These are phyloP conservation scores for Neurospora sp. DNA, from an alignment of 495 filamentous ascomycete species.

Conservation along the genomic window DNA sequence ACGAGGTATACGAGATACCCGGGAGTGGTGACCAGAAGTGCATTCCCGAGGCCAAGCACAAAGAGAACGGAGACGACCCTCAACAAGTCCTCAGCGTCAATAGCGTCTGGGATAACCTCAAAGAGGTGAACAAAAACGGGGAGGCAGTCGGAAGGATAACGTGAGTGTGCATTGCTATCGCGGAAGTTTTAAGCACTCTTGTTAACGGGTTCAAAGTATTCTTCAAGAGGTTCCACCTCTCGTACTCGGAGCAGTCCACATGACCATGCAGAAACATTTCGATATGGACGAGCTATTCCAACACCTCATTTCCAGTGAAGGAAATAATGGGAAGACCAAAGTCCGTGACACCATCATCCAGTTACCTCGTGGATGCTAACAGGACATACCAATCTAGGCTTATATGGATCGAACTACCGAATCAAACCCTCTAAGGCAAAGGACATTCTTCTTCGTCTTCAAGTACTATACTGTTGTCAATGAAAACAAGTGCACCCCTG, in stretches of 20 bases:
- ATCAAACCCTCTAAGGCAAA: conserved; percentile 23
- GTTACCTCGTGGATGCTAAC: background rate
- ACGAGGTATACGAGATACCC: conserved; percentile 40
- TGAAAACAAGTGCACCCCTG: conserved; percentile 25
- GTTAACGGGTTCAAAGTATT: conserved; percentile 14
- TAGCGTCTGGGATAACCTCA: conserved; percentile 33
- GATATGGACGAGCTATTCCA: conserved; percentile 44
- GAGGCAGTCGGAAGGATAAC: conserved; percentile 43
- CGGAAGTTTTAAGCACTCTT: background rate
- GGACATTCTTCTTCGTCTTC: conserved; percentile 45
- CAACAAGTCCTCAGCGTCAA: conserved; percentile 16
- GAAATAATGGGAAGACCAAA: conserved; percentile 23
- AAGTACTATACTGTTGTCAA: conserved; percentile 45
- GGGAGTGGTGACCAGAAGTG: conserved; percentile 23
- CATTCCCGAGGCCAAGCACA: conserved; percentile 18
- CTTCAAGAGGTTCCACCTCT: conserved; percentile 42
- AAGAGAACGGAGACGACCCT: background rate
- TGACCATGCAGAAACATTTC: conserved; percentile 37
- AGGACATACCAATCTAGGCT: conserved; percentile 5
- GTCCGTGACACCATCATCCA: background rate
- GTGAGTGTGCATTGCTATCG: conserved; percentile 9
- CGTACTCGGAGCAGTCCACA: conserved; percentile 40
- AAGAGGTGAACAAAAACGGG: conserved; percentile 17
- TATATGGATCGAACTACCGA: conserved; percentile 32
- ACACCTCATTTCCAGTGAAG: conserved; percentile 24